Evolutionary conservation across 129 eudicot genomes (phyloP).

Genomic region (Oenanthe sinensis): DNA sequence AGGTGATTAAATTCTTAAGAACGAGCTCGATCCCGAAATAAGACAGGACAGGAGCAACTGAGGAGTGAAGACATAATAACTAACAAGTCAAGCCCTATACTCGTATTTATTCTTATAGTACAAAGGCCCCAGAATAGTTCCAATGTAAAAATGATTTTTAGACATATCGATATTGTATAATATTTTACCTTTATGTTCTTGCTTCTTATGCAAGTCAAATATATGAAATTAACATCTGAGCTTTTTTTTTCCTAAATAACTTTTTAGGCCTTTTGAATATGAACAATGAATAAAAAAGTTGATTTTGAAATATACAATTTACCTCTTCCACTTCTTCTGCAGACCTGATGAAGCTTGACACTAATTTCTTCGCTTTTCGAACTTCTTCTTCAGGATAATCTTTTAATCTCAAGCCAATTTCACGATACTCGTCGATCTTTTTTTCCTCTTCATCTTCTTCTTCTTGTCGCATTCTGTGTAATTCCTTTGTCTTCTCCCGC

Average conservation of each 20-base stretch:
- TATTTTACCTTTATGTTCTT: not conserved
- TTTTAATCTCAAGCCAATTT: slow-evolving; percentile 55
- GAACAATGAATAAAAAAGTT: not conserved
- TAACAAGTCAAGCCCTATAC: not conserved
- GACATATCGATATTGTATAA: not conserved
- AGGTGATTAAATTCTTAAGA: not conserved
- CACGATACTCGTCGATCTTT: slow-evolving; percentile 68
- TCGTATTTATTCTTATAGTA: not conserved
- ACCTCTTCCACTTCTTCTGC: slow-evolving; percentile 99
- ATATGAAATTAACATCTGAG: not conserved
- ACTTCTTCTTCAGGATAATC: slow-evolving; percentile 83
- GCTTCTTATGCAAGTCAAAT: not conserved
- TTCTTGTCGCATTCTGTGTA: slow-evolving; percentile 53
- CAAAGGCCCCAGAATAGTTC: not conserved
- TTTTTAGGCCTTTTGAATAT: not conserved
- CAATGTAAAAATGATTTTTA: not conserved
- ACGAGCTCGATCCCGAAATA: not conserved
- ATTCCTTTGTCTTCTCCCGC: slow-evolving; percentile 77
- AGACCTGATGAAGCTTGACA: slow-evolving; percentile 70
- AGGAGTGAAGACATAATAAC: not conserved
- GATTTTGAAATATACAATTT: not conserved
- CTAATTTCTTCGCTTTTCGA: slow-evolving; percentile 57
- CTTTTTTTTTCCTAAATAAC: not conserved
- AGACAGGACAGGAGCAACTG: not conserved
- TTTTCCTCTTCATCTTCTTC: slow-evolving; percentile 91